Evolutionary conservation across 768 basidiomycete species (phyloP), one percentile per base, ranked within the genome.

Genomic region (Pleurotus tuber-regium): DNA sequence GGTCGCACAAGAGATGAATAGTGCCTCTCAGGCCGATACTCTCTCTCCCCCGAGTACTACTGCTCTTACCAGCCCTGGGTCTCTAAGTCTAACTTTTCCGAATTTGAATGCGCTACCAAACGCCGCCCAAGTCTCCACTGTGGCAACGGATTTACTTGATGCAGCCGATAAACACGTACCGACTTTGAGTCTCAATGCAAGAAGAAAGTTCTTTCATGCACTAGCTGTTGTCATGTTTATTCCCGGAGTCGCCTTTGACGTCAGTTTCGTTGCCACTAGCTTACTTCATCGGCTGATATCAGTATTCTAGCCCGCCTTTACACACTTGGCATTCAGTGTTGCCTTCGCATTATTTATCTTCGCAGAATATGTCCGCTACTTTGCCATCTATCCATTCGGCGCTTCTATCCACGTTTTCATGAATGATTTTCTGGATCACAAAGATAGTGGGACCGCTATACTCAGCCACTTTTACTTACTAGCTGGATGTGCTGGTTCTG

Each of bases 321-420:
- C 91, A 26, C 95, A 98, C 66, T 72, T 98, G 38, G 85, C 94
- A 7, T 97, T 99, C 72, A 95, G 91, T 60, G 87, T 84, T 16
- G 96, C 96, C 1, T 98, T 99, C 67, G 87, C 97, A 7, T 68
- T 92, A 57, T 98, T 99, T 73, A 91, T 86, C 19, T 98, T 99
- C 66, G 86, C 91, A 52, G 97, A 99, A 72, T 98, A 98, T 72
- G 82, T 98, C 57, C 91, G 97, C 53, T 99, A 98, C 69, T 99
- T 98, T 69, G 97, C 97, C 30, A 81, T 99, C 43, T 98, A 97
- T 70, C 97, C 97, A 2, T 90, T 98, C 60, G 93, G 94, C 11
- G 95, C 90, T 8, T 75, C 83, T 9, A 83, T 99, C 16, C 97
- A 99, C 69, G 72, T 98, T 50, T 99, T 99, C 69, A 85, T 99